Percentiles rank a stretch among this genome's conserved stretches.
Evolutionary conservation across 2,329 filamentous ascomycete genomes (phyloP).

Genomic region (Ophiocordyceps camponoti-floridani): DNA sequence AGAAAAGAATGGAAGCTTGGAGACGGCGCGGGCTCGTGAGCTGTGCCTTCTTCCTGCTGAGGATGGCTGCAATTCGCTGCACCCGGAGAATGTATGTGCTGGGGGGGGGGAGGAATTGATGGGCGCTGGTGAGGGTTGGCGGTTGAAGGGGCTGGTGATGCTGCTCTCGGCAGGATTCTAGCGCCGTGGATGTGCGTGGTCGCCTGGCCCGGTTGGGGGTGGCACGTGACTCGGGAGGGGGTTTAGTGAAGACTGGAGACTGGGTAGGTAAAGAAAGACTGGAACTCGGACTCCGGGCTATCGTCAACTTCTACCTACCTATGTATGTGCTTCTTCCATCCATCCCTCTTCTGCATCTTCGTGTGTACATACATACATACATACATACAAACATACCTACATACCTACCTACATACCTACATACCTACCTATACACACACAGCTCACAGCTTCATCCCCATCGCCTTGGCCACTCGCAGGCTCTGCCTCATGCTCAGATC

Average conservation of each 20-base stretch:
- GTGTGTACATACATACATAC: neutral
- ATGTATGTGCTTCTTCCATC: neutral
- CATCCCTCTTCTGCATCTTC: neutral
- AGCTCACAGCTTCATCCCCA: constrained; percentile 80
- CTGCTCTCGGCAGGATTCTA: neutral
- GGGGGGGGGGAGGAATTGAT: constrained; percentile 2
- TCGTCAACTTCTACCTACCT: no score
- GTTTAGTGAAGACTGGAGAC: neutral
- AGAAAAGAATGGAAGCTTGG: no score
- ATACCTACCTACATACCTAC: no score
- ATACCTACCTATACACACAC: no score
- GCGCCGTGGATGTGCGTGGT: neutral
- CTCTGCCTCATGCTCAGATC: constrained; percentile 89
- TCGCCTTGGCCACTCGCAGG: constrained; percentile 68
- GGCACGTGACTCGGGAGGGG: neutral
- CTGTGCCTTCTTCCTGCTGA: no score
- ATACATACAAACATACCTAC: neutral
- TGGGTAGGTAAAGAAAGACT: neutral
- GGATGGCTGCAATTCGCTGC: no score
- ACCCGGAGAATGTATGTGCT: constrained; percentile 3
- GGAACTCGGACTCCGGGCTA: neutral
- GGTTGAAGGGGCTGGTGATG: neutral
- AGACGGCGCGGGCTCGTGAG: no score
- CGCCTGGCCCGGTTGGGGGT: neutral
- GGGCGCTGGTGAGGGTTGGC: neutral